Evolutionary conservation across 768 basidiomycete genomes (phyloP).

Genomic region (Russula virescens): DNA sequence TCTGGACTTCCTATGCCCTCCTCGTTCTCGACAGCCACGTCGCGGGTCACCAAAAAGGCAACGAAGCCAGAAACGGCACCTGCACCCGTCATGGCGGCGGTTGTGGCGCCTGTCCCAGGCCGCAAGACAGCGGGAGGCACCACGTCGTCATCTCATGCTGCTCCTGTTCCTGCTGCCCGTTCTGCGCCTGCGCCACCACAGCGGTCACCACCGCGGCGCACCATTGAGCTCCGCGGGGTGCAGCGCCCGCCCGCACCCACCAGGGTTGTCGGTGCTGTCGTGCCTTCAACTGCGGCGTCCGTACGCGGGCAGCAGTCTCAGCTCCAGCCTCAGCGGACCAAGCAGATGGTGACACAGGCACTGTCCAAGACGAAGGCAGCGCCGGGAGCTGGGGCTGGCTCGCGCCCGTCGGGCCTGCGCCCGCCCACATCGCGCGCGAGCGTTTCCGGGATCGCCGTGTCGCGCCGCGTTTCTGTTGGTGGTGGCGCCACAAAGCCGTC

Average conservation of each 20-base stretch:
- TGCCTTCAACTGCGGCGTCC: background rate
- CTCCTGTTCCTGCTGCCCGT: background rate
- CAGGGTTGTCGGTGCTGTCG: too few species aligned
- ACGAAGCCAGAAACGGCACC: background rate
- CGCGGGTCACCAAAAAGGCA: background rate
- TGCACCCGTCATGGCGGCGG: background rate
- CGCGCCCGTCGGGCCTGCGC: conserved; percentile 10
- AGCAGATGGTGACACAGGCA: background rate
- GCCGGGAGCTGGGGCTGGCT: background rate
- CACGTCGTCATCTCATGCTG: background rate
- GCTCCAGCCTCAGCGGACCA: background rate
- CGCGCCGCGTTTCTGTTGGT: background rate
- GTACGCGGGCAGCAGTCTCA: background rate
- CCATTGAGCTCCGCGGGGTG: conserved; percentile 6
- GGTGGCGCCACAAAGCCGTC: background rate
- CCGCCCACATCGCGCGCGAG: conserved; percentile 6
- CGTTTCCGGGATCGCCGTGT: background rate
- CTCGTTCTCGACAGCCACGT: background rate
- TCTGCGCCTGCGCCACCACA: background rate
- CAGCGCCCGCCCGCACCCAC: conserved; percentile 4
- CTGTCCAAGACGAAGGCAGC: background rate
- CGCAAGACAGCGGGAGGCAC: background rate
- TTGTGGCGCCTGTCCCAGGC: background rate
- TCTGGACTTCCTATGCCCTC: conserved; percentile 6
- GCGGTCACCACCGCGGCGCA: background rate